Conservation (phyloP, 2,329 filamentous ascomycete genomes). For the Cercospora nicotianae region DNA sequence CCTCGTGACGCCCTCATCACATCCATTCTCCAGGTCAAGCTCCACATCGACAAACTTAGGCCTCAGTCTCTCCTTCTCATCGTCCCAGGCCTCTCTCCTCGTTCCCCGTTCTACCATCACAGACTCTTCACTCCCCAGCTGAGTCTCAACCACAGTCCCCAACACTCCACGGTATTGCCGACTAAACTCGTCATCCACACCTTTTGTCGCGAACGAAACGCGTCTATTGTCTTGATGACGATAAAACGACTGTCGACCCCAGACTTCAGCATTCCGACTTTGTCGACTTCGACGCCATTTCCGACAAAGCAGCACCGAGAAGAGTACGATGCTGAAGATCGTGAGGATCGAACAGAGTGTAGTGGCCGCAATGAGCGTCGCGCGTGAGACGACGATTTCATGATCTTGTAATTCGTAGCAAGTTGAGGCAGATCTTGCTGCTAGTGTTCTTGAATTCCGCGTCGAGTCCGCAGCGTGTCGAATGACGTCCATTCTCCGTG, state of each 20-base stretch:
- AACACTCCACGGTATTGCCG: constrained; percentile 30
- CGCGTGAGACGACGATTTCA: constrained; percentile 31
- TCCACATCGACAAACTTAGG: constrained; percentile 3
- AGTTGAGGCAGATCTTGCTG: not conserved
- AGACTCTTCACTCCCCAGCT: constrained; percentile 30
- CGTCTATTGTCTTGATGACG: constrained; percentile 18
- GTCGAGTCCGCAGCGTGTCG: constrained; percentile 1
- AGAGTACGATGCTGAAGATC: constrained; percentile 23
- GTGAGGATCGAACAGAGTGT: constrained; percentile 29
- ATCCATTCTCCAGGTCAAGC: not conserved
- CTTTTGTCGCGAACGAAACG: constrained; percentile 30
- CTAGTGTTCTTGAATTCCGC: not conserved
- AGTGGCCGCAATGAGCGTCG: constrained; percentile 29
- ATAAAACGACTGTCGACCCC: constrained; percentile 29
- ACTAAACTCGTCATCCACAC: constrained; percentile 31
- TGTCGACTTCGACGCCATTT: constrained; percentile 21
- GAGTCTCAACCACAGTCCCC: constrained; percentile 31
- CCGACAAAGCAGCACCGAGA: constrained; percentile 25
- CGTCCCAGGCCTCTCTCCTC: constrained; percentile 25
- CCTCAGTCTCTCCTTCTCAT: not conserved
- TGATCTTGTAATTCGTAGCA: constrained; percentile 17
- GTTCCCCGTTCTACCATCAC: constrained; percentile 29
- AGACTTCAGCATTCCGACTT: constrained; percentile 22
- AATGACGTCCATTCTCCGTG: constrained; percentile 8
- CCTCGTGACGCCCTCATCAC: constrained; percentile 4